phyloP scores from a whole-genome alignment of 78 protist genomes.

The Chrysochromulina tobinii region DNA sequence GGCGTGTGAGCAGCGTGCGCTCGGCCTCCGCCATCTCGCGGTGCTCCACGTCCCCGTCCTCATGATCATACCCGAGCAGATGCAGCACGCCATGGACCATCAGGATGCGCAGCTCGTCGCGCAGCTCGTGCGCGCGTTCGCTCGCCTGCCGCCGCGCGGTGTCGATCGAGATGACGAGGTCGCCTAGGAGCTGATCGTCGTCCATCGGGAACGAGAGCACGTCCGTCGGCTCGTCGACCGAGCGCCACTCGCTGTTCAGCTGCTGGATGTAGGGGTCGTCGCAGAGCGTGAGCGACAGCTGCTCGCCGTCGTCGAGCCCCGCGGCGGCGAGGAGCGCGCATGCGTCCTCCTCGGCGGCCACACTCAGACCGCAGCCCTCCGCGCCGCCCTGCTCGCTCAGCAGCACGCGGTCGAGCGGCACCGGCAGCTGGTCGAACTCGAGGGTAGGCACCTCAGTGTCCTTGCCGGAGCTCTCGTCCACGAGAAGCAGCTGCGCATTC shows the following conservation, averaged over 20 bases:
- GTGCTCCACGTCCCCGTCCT: neutral
- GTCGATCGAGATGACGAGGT: conserved; percentile 32
- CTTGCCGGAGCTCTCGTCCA: no score
- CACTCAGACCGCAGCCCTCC: neutral
- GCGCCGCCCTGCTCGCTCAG: no score
- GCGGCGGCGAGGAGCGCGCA: neutral
- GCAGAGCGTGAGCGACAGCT: conserved; percentile 43
- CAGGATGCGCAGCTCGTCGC: conserved; percentile 10
- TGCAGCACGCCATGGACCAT: conserved; percentile 46
- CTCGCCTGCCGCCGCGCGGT: conserved; percentile 33
- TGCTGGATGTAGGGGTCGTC: neutral
- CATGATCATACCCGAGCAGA: conserved; percentile 50
- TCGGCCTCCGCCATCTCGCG: conserved; percentile 42
- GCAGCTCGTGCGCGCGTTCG: conserved; percentile 20
- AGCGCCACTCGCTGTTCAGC: conserved; percentile 17
- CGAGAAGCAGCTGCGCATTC: no score
- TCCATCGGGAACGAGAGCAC: conserved; percentile 33
- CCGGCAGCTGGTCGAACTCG: no score
- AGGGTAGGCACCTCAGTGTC: no score
- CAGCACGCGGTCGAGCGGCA: no score
- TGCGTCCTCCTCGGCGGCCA: conserved; percentile 1
- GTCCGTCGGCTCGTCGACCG: conserved; percentile 26
- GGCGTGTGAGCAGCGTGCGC: neutral
- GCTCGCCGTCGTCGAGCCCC: conserved; percentile 2
- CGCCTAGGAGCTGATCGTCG: conserved; percentile 23